Conservation (phyloP, 176 grass and related monocot genomes). For the barley (Hordeum vulgare) region DNA sequence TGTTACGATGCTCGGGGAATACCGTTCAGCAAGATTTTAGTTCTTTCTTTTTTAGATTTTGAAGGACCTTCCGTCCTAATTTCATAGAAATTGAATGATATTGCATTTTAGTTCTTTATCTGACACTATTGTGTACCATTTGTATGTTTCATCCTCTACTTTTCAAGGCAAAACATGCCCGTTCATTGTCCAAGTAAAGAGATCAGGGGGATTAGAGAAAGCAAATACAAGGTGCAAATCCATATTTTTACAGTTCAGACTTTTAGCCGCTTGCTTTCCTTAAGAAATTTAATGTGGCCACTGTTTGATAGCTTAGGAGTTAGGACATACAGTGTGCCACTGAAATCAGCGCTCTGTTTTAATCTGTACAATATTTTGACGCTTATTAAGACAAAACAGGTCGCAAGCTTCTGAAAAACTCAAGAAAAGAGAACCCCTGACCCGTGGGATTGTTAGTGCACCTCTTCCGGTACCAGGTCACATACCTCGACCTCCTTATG, state of each 20-base stretch:
- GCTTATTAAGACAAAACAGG: conserved; percentile 32
- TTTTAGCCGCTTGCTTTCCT: not conserved
- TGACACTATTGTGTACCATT: not conserved
- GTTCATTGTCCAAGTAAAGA: conserved; percentile 52
- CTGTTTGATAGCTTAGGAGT: not conserved
- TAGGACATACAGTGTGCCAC: not conserved
- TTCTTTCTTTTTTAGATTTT: not conserved
- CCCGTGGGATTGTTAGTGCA: conserved; percentile 52
- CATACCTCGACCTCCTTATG: conserved; percentile 68
- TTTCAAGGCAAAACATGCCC: conserved; percentile 36
- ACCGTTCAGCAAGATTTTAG: not conserved
- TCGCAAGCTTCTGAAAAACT: conserved; percentile 29
- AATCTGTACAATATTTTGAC: not conserved
- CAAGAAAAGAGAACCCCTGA: conserved; percentile 58
- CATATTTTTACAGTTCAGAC: not conserved
- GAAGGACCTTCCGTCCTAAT: not conserved
- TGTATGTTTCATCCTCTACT: conserved; percentile 1
- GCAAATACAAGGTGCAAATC: conserved; percentile 36
- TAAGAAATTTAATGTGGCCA: not conserved
- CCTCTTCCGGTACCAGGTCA: conserved; percentile 67
- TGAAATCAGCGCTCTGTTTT: not conserved
- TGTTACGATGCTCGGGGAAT: not conserved
- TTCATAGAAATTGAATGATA: not conserved
- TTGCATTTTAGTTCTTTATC: not conserved
- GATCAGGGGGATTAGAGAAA: conserved; percentile 42